Evolutionary conservation across 2,329 filamentous ascomycete species (phyloP).

Genomic region (Aureobasidium sp.): DNA sequence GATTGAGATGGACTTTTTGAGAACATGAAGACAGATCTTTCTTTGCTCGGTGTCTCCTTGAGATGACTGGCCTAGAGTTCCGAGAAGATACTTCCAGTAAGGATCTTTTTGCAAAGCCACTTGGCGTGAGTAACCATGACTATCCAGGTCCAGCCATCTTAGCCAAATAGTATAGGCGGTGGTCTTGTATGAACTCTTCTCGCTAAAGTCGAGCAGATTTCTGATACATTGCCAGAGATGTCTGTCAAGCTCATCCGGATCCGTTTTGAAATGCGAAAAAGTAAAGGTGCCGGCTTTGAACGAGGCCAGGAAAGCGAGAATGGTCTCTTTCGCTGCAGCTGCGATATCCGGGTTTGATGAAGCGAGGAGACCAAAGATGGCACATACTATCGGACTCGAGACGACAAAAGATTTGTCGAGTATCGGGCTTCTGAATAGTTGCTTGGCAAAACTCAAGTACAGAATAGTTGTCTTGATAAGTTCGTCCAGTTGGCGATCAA

Average conservation of each 20-base stretch:
- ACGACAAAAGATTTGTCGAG: neutral
- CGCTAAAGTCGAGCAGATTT: neutral
- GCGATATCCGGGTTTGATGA: constrained; percentile 4
- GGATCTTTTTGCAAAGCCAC: constrained; percentile 19
- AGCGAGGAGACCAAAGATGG: constrained; percentile 8
- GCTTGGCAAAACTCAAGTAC: constrained; percentile 11
- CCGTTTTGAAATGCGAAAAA: neutral
- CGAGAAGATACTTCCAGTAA: constrained; percentile 36
- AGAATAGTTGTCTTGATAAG: neutral
- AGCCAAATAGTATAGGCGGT: constrained; percentile 17
- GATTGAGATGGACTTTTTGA: constrained; percentile 34
- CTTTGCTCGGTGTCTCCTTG: constrained; percentile 39
- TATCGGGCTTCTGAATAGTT: neutral
- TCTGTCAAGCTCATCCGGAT: constrained; percentile 6
- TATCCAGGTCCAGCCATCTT: constrained; percentile 17
- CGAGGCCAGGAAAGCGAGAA: constrained; percentile 13
- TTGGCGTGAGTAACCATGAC: neutral
- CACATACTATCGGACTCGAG: neutral
- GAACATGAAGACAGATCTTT: constrained; percentile 40
- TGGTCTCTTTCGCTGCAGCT: constrained; percentile 12
- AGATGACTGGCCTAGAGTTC: constrained; percentile 28
- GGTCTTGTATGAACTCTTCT: constrained; percentile 2
- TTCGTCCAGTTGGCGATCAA: constrained; percentile 2
- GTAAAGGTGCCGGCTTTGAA: constrained; percentile 3
- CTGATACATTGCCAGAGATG: constrained; percentile 13